Conservation (phyloP, 352 stramenopile genomes). For the Phytopythium boreale region DNA sequence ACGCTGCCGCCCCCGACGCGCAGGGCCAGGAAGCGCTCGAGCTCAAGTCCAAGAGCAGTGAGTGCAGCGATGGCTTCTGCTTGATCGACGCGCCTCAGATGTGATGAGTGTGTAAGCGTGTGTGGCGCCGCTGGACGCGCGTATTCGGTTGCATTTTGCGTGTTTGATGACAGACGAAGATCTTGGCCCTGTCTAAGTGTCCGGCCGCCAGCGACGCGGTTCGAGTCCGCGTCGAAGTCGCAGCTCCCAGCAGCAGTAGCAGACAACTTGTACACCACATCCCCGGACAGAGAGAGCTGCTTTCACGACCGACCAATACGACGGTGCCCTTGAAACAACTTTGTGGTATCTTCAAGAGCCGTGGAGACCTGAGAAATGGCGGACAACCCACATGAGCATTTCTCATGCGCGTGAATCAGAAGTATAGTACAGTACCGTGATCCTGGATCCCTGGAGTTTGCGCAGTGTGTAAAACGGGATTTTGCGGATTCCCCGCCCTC, state of each 20-base stretch:
- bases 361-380: not conserved
- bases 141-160: slow-evolving; percentile 7
- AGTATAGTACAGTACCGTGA: too few species aligned
- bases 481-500: too few species aligned
- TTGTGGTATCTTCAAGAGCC: not conserved
- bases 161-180: slow-evolving; percentile 3
- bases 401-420: too few species aligned
- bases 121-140: not conserved
- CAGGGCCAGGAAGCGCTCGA: slow-evolving; percentile 44
- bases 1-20: slow-evolving; percentile 13
- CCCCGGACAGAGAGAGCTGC: not conserved
- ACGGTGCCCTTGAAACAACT: not conserved
- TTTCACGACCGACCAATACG: too few species aligned
- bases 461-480: too few species aligned
- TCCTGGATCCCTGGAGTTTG: too few species aligned
- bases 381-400: too few species aligned
- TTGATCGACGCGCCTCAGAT: slow-evolving; percentile 69
- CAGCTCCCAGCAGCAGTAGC: not conserved
- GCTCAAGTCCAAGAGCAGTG: slow-evolving; percentile 63
- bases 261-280: not conserved
- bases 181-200: not conserved
- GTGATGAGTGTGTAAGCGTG: slow-evolving; percentile 24
- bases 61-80: slow-evolving; percentile 78
- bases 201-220: not conserved
- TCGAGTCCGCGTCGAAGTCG: not conserved